Conservation (phyloP, 345 rosid species). For the Anacardium occidentale region DNA sequence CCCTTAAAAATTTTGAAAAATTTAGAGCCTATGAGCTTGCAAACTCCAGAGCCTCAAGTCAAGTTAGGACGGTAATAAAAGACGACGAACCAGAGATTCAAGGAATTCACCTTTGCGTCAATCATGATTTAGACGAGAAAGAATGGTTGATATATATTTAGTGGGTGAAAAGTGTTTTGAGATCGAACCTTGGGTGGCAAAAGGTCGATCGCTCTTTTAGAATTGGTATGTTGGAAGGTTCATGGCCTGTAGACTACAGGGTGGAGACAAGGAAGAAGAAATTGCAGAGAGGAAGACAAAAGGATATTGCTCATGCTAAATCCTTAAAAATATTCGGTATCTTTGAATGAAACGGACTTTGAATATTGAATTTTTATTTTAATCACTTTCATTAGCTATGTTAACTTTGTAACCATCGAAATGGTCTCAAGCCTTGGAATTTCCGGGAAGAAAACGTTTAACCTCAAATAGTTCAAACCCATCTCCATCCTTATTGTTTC, state of each 20-base stretch:
- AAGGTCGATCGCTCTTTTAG: too few relatives aligned
- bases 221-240: neutral
- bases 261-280: conserved; percentile 5
- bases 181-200: too few relatives aligned
- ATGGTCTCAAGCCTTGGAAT: conserved; percentile 23
- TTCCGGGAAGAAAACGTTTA: conserved; percentile 11
- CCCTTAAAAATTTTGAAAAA: too few relatives aligned
- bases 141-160: too few relatives aligned
- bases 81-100: too few relatives aligned
- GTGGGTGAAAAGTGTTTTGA: too few relatives aligned
- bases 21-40: too few relatives aligned
- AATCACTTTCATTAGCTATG: neutral
- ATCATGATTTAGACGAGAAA: too few relatives aligned
- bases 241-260: neutral
- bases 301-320: neutral
- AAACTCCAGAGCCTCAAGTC: too few relatives aligned
- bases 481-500: neutral
- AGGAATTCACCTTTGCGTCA: too few relatives aligned
- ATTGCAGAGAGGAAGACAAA: conserved; percentile 13
- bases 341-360: neutral
- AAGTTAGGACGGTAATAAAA: too few relatives aligned
- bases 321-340: conserved; percentile 1
- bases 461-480: neutral
- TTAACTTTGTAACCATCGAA: conserved; percentile 21
- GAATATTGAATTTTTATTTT: neutral